phyloP scores from a whole-genome alignment of 2,329 filamentous ascomycete species.

The Beauveria caledonica region DNA sequence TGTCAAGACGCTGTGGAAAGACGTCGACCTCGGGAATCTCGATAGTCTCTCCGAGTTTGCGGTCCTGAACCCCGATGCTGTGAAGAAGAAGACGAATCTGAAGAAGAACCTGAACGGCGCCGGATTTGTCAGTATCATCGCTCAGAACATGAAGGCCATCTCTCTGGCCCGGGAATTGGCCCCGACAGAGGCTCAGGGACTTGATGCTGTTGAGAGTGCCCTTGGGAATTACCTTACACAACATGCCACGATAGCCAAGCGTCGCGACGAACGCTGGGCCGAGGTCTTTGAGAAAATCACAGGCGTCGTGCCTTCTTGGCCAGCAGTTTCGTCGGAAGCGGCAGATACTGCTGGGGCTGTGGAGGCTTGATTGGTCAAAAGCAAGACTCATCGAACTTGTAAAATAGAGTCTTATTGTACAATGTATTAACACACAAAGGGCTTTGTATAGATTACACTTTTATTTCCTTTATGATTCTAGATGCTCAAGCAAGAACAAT shows the following conservation, averaged over 20 bases:
- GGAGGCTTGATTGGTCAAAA: background rate
- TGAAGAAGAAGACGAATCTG: background rate
- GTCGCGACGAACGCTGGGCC: conserved; percentile 16
- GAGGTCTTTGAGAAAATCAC: conserved; percentile 20
- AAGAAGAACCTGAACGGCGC: conserved; percentile 17
- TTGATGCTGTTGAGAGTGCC: conserved; percentile 32
- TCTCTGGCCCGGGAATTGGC: conserved; percentile 35
- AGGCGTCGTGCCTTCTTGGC: conserved; percentile 23
- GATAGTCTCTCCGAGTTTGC: conserved; percentile 18
- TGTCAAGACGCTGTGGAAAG: conserved; percentile 21
- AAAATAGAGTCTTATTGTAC: conserved; percentile 9
- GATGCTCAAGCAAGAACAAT: conserved; percentile 70
- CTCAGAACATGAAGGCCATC: conserved; percentile 33
- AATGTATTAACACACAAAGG: background rate
- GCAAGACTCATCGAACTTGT: background rate
- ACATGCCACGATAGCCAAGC: conserved; percentile 17
- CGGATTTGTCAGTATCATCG: conserved; percentile 21
- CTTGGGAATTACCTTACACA: conserved; percentile 30
- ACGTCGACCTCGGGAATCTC: conserved; percentile 15
- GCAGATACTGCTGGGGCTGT: background rate
- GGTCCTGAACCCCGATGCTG: conserved; percentile 17
- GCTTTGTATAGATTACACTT: conserved; percentile 6
- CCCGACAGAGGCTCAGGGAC: conserved; percentile 18
- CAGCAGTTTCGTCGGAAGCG: background rate
- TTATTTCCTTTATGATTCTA: conserved; percentile 1